These are phyloP conservation scores for Lathyrus oleraceus DNA, from an alignment of 306 rosid genomes.

Conservation along the genomic window DNA sequence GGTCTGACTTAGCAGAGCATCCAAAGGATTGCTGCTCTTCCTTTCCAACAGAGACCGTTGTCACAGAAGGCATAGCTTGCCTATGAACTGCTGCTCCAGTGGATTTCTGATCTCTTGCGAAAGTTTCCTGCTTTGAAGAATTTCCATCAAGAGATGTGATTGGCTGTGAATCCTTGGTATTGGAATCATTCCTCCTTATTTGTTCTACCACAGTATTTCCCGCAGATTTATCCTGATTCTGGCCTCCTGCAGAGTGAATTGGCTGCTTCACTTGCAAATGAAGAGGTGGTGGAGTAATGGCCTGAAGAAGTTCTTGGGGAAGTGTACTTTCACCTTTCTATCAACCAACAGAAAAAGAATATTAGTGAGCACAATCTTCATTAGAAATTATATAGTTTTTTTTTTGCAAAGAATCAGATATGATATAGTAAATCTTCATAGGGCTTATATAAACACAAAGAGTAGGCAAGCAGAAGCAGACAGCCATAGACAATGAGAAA, in stretches of 20 bases:
- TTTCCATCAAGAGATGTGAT: constrained; percentile 53
- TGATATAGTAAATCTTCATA: constrained; percentile 20
- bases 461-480: constrained; percentile 10
- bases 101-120: constrained; percentile 63
- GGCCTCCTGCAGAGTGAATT: constrained; percentile 58
- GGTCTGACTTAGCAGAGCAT: constrained; percentile 58
- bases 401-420: constrained; percentile 1
- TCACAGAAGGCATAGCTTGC: constrained; percentile 51
- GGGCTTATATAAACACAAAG: constrained; percentile 24
- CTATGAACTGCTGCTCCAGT: constrained; percentile 43
- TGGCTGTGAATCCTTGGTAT: constrained; percentile 56
- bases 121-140: constrained; percentile 58
- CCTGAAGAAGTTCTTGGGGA: constrained; percentile 90
- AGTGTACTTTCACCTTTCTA: constrained; percentile 94
- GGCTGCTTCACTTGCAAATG: constrained; percentile 73
- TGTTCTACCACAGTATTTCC: constrained; percentile 60
- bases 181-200: constrained; percentile 52
- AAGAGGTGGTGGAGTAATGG: constrained; percentile 89
- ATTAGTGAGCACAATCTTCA: constrained; percentile 36
- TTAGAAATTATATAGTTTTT: background rate
- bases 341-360: constrained; percentile 41
- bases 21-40: constrained; percentile 62
- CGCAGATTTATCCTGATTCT: constrained; percentile 59
- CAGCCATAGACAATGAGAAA: constrained; percentile 24
- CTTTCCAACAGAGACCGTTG: constrained; percentile 70